Percentiles rank a stretch among this genome's conserved stretches.
Conservation (phyloP, 306 rosid genomes). For the Quercus cerris region DNA sequence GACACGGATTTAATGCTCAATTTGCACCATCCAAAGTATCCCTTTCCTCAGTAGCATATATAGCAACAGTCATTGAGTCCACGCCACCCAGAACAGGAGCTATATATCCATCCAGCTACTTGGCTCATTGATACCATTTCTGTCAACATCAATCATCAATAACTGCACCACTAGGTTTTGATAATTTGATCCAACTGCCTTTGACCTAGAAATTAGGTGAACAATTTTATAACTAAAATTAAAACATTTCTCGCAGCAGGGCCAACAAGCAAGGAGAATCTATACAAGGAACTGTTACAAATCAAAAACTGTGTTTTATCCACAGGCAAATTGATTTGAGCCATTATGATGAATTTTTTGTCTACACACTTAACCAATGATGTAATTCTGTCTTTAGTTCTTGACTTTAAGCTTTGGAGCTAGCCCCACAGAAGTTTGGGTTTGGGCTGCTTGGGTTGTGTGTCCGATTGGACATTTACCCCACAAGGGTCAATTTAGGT, state of each 20-base stretch:
- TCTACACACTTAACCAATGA: too few species aligned
- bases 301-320: not conserved
- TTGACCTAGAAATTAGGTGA: constrained; percentile 43
- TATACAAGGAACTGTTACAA: not conserved
- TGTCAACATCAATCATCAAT: constrained; percentile 70
- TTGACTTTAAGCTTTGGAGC: too few species aligned
- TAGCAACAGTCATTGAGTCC: constrained; percentile 87
- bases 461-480: too few species aligned
- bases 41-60: constrained; percentile 61
- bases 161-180: constrained; percentile 76
- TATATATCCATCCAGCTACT: constrained; percentile 78
- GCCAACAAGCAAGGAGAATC: not conserved
- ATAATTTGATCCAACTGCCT: constrained; percentile 73
- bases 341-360: too few species aligned
- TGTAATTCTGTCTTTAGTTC: too few species aligned
- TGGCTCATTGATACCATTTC: constrained; percentile 72
- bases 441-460: too few species aligned
- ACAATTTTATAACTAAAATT: not conserved
- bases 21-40: constrained; percentile 86
- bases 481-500: too few species aligned
- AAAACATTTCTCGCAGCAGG: not conserved
- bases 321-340: not conserved
- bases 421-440: too few species aligned
- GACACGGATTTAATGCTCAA: constrained; percentile 32
- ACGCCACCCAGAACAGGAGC: constrained; percentile 96